phyloP scores from a whole-genome alignment of 179 eudicot species.

The Kewa caespitosa region DNA sequence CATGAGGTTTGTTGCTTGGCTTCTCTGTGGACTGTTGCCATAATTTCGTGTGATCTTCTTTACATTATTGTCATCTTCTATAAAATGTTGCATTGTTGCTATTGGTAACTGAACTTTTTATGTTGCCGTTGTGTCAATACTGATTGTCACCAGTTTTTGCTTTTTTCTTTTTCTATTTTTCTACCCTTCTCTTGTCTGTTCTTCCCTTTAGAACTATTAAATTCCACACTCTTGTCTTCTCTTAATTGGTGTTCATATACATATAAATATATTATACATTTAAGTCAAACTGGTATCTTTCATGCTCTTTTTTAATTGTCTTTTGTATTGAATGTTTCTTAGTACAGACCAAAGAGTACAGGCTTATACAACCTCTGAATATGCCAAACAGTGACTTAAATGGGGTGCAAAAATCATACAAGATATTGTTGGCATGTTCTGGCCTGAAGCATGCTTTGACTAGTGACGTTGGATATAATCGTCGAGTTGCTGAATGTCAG shows the following conservation, averaged over 20 bases:
- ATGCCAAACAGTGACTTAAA: conserved; percentile 24
- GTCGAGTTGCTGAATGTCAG: conserved; percentile 82
- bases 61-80: too few relatives aligned
- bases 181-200: not conserved
- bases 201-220: not conserved
- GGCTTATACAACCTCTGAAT: conserved; percentile 58
- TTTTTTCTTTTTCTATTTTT: too few relatives aligned
- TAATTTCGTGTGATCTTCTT: not conserved
- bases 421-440: conserved; percentile 84
- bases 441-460: conserved; percentile 90
- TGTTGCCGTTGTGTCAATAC: not conserved
- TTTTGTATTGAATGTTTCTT: conserved; percentile 12
- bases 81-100: too few relatives aligned
- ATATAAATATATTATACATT: not conserved
- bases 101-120: too few relatives aligned
- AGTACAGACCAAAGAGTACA: conserved; percentile 80
- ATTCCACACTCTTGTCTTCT: not conserved
- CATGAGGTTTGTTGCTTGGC: not conserved
- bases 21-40: not conserved
- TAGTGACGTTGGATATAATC: conserved; percentile 71
- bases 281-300: not conserved
- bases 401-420: conserved; percentile 54
- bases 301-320: conserved; percentile 1
- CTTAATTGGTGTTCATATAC: not conserved
- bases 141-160: not conserved